These are phyloP conservation scores for Lipomyces yarrowii DNA, from an alignment of 1,139 yeast species.

Conservation along the genomic window DNA sequence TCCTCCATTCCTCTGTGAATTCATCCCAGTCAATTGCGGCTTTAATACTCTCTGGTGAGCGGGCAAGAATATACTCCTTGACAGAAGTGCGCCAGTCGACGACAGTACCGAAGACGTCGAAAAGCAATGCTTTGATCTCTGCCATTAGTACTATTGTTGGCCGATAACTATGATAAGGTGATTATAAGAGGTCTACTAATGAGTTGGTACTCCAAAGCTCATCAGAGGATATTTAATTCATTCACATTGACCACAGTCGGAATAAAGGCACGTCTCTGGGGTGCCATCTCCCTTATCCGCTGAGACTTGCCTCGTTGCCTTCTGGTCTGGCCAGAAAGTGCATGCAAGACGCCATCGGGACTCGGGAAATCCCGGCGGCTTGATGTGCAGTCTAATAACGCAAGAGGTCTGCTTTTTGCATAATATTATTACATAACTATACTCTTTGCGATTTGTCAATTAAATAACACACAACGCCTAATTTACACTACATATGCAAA, in stretches of 20 bases:
- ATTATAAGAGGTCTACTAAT: not conserved
- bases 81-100: conserved; percentile 33
- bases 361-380: no score
- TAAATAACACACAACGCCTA: not conserved
- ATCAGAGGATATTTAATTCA: not conserved
- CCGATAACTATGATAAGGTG: not conserved
- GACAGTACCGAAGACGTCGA: conserved; percentile 34
- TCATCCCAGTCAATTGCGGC: conserved; percentile 12
- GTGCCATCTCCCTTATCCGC: no score
- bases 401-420: no score
- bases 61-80: conserved; percentile 7
- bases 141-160: not conserved
- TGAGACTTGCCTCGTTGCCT: no score
- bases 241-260: not conserved
- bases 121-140: conserved; percentile 28
- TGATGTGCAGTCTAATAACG: no score
- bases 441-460: not conserved
- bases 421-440: no score
- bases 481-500: not conserved
- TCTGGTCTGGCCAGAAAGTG: no score
- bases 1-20: conserved; percentile 29
- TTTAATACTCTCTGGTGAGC: conserved; percentile 9
- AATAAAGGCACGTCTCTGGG: no score
- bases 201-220: no score
- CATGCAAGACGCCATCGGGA: no score